Evolutionary conservation across 2,329 filamentous ascomycete genomes (phyloP).

Genomic region (Colletotrichum sp.): DNA sequence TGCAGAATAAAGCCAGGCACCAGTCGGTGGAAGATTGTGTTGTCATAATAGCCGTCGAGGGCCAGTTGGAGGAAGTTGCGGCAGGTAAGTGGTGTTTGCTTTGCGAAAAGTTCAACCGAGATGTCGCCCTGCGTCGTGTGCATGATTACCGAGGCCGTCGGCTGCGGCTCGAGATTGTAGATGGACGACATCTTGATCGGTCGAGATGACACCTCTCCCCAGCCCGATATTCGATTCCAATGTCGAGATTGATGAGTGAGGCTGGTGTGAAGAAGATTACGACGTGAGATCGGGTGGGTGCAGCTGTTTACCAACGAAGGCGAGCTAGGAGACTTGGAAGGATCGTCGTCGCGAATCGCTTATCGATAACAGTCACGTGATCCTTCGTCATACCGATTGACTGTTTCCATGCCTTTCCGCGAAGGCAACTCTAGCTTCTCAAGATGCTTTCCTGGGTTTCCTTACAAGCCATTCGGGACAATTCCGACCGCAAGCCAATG

Average conservation of each 20-base stretch:
- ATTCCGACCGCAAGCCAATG: not conserved
- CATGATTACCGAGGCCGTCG: conserved; percentile 89
- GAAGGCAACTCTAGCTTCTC: not conserved
- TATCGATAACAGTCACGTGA: conserved; percentile 21
- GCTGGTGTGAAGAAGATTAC: not conserved
- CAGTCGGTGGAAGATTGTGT: conserved; percentile 92
- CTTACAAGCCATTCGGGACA: not conserved
- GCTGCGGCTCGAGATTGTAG: conserved; percentile 94
- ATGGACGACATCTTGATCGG: conserved; percentile 75
- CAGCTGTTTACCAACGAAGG: not conserved
- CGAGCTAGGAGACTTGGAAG: not conserved
- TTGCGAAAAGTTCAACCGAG: conserved; percentile 91
- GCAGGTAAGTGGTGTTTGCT: conserved; percentile 88
- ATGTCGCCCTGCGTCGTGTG: conserved; percentile 91
- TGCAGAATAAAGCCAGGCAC: conserved; percentile 93
- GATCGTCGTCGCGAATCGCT: not conserved
- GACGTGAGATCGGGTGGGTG: not conserved
- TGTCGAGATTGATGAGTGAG: not conserved
- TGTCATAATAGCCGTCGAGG: conserved; percentile 93
- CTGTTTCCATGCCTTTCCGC: not conserved
- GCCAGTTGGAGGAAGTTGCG: conserved; percentile 97
- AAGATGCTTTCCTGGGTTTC: not conserved
- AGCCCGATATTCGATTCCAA: not conserved
- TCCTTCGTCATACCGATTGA: not conserved
- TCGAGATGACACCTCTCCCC: not conserved